Base-by-base conservation (phyloP, 768 basidiomycete genomes). In the Lactifluus hygrophoroides region DNA sequence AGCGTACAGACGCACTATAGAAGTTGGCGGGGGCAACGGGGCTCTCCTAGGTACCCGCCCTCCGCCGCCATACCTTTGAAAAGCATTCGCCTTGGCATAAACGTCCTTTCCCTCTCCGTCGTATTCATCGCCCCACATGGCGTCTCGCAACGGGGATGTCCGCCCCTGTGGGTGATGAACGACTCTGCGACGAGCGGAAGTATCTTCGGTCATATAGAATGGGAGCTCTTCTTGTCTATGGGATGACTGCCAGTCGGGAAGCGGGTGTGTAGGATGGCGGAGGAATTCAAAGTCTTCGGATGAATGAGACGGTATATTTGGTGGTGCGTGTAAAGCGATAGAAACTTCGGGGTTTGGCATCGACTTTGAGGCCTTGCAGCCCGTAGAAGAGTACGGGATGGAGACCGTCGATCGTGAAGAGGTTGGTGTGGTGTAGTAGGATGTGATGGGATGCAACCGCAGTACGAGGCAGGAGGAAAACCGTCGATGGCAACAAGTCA, bases 271-370 rank as follows among this genome's bases (percentile, higher is more conserved):
- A 38, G 86, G 86, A 60, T 88, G 80, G 14, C 77, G 69, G 59
- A 88, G 73, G 68, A 88, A 78, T 71, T 88, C 86, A 70, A 86
- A 88, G 64, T 88, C 87, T 64, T 80, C 80, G 55, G 82, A 82
- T 50, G 79, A 74, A 67, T 75, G 75, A 44, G 76, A 70, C 44
- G 77, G 71, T 54, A 72, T 71, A 66, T 79, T 77, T 63, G 76
- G 74, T 59, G 78, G 76, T 61, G 80, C 73, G 68, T 82, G 84
- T 71, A 90, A 80, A 69, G 88, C 83, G 62, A 90, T 77, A 67
- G 84, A 77, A 64, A 88, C 77, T 69, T 86, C 82, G 67, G 80
- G 65, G 56, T 83, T 81, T 74, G 75, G 76, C 82, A 85, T 84
- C 70, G 73, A 76, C 76, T 71, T 25, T 58, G 27, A 47, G 57